phyloP scores from a whole-genome alignment of 2,329 filamentous ascomycete species.

The Helicocarpus griseus region DNA sequence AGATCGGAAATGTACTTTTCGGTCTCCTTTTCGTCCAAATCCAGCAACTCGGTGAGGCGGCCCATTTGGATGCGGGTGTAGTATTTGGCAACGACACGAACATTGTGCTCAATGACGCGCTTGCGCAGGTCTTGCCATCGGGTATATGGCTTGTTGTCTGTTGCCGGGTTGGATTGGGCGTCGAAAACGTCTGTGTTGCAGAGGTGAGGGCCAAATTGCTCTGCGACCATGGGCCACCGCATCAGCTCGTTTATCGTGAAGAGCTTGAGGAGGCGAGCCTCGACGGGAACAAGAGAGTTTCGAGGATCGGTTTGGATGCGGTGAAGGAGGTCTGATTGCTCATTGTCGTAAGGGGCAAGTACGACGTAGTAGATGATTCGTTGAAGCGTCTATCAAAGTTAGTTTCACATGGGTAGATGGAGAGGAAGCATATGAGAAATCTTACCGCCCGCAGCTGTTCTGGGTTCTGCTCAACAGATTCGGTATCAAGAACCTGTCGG shows the following conservation, averaged over 20 bases:
- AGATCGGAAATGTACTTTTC: conserved; percentile 98
- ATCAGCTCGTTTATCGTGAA: conserved; percentile 96
- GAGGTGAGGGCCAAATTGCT: conserved; percentile 80
- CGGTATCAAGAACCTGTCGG: conserved; percentile 89
- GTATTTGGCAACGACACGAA: conserved; percentile 95
- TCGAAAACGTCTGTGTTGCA: conserved; percentile 87
- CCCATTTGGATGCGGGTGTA: conserved; percentile 95
- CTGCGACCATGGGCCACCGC: conserved; percentile 91
- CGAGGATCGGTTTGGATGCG: conserved; percentile 79
- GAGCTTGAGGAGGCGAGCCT: conserved; percentile 79
- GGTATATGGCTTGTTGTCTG: conserved; percentile 70
- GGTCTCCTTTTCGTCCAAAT: conserved; percentile 88
- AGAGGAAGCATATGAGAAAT: conserved; percentile 15
- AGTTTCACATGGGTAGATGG: not conserved
- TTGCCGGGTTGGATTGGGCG: conserved; percentile 43
- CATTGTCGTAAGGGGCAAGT: conserved; percentile 93
- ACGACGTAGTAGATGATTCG: conserved; percentile 97
- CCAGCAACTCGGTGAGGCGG: conserved; percentile 79
- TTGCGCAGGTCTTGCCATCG: conserved; percentile 94
- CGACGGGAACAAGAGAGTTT: conserved; percentile 64
- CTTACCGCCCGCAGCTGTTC: conserved; percentile 75
- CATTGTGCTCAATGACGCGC: conserved; percentile 98
- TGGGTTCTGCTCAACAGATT: conserved; percentile 84
- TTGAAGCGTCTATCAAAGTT: conserved; percentile 61
- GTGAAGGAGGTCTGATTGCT: conserved; percentile 94